phyloP scores from a whole-genome alignment of 768 basidiomycete species.

The Suillus cothurnatus region DNA sequence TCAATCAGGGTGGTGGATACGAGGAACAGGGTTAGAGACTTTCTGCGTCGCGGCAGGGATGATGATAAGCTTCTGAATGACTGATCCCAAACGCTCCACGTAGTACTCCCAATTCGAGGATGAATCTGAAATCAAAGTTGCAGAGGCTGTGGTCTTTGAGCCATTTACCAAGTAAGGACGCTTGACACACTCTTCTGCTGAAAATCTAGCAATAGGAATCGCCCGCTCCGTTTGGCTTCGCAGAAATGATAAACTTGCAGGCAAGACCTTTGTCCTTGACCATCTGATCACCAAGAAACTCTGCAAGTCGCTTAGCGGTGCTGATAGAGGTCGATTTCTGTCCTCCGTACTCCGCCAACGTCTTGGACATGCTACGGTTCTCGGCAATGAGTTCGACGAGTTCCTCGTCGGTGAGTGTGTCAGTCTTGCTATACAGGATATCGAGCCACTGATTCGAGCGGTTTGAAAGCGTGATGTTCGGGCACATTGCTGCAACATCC shows the following conservation, averaged over 20 bases:
- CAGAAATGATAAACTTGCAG: slow-evolving; percentile 98
- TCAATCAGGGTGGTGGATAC: slow-evolving; percentile 88
- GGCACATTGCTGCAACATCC: slow-evolving; percentile 99
- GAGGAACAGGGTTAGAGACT: slow-evolving; percentile 93
- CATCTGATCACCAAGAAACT: slow-evolving; percentile 98
- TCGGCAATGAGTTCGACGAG: slow-evolving; percentile 98
- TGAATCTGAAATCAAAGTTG: slow-evolving; percentile 89
- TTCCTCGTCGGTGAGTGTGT: slow-evolving; percentile 87
- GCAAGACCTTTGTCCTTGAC: slow-evolving; percentile 99
- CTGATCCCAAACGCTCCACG: slow-evolving; percentile 95
- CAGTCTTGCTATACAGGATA: slow-evolving; percentile 85
- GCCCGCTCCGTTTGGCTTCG: slow-evolving; percentile 92
- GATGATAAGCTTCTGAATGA: slow-evolving; percentile 98
- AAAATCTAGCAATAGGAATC: slow-evolving; percentile 96
- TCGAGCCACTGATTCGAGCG: slow-evolving; percentile 97
- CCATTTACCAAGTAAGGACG: slow-evolving; percentile 91
- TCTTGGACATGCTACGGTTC: slow-evolving; percentile 97
- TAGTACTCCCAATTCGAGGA: slow-evolving; percentile 99
- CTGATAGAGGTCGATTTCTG: slow-evolving; percentile 99
- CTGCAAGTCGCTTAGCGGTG: slow-evolving; percentile 91
- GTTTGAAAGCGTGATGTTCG: slow-evolving; percentile 99
- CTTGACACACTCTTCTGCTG: slow-evolving; percentile 91
- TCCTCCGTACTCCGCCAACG: slow-evolving; percentile 91
- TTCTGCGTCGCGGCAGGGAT: slow-evolving; percentile 99
- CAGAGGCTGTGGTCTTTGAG: slow-evolving; percentile 88